phyloP scores from a whole-genome alignment of 345 rosid species.

The Mercurialis annua region DNA sequence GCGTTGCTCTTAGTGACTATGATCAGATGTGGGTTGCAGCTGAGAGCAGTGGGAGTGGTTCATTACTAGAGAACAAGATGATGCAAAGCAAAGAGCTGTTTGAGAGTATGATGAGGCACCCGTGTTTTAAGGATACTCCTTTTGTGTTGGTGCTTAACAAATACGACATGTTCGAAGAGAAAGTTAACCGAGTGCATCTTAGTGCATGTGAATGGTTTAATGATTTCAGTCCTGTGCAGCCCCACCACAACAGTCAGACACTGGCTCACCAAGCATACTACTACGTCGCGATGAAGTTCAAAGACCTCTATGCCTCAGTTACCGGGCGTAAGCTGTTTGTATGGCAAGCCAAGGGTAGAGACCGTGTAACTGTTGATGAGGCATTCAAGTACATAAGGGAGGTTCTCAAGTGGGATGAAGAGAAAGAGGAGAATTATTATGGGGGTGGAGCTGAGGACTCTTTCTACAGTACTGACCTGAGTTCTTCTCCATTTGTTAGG shows the following conservation, averaged over 20 bases:
- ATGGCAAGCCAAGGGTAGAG: constrained; percentile 87
- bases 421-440: constrained; percentile 73
- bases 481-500: constrained; percentile 74
- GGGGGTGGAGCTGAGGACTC: constrained; percentile 80
- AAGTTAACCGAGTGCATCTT: constrained; percentile 59
- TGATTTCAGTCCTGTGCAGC: constrained; percentile 73
- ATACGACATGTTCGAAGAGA: constrained; percentile 89
- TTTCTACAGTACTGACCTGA: constrained; percentile 83
- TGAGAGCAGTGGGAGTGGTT: constrained; percentile 44
- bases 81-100: constrained; percentile 87
- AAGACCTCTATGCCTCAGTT: constrained; percentile 72
- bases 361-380: constrained; percentile 63
- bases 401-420: constrained; percentile 96
- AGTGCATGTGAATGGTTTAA: constrained; percentile 80
- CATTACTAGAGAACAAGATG: constrained; percentile 72
- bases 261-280: constrained; percentile 90
- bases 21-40: constrained; percentile 63
- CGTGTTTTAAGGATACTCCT: constrained; percentile 81
- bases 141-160: constrained; percentile 86
- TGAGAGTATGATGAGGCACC: constrained; percentile 71
- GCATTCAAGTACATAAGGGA: constrained; percentile 90
- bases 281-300: constrained; percentile 92
- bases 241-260: constrained; percentile 61
- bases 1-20: constrained; percentile 79
- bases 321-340: constrained; percentile 85